Base-by-base conservation (phyloP, 139 green algal species). In the Desmodesmus armatus region DNA sequence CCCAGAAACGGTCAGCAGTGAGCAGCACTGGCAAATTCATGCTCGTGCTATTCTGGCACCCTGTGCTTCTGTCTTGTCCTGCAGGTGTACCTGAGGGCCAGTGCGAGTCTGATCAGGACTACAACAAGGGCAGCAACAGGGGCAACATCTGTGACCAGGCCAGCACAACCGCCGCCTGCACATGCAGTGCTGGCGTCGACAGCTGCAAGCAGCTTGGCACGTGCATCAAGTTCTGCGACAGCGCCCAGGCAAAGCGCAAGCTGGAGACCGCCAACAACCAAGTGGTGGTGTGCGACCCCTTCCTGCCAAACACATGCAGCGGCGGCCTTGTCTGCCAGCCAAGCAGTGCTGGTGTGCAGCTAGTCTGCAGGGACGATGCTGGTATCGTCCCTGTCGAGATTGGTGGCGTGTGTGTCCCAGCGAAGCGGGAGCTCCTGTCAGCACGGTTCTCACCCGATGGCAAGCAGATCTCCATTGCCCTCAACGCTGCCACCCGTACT, bases 361-460 rank as follows among this genome's bases (percentile, higher is more conserved):
- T 75, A 6, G 29, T 3, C 41, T 75, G 67, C 29, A 19, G 11
- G 15, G 9, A 7, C 13, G 67, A 17, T 19, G 13, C 15, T 23
- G 19, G 41, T 35, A 27, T 75, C 3, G 13, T n/a, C 11, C 13
- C 67, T 3, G 35, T 31, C 15, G 13, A 33, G 15, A 17, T 49
- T 75, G 67, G 37, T 41, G 67, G 67, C 15, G 13, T 75, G 35
- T 80, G 73, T 33, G 11, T 44, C 17, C 73, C 73, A 51, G 53
- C 49, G n/a, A 31, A 33, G 0, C 47, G 49, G 3, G 23, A 43
- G 15, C 21, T 80, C 23, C 31, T 80, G 4, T 25, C 11, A 17
- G 73, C 73, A 29, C 49, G 29, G 31, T 51, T 80, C 21, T n/a
- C 23, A 3, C 27, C 25, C 19, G 6, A 39, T 15, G 73, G 29